phyloP scores from a whole-genome alignment of 805 yeast genomes.

The Wickerhamiella lipophila region DNA sequence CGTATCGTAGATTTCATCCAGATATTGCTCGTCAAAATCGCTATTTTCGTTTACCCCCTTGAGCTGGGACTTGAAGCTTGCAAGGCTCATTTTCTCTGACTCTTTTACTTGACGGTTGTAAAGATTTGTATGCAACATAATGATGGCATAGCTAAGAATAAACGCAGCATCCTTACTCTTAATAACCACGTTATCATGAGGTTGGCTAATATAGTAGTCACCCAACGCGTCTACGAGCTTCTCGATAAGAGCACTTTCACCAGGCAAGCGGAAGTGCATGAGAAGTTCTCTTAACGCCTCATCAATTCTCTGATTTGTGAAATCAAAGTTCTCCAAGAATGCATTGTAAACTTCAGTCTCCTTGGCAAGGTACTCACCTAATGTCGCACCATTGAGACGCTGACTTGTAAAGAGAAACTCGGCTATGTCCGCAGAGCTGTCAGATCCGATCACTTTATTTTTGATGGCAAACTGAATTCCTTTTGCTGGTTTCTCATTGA shows the following conservation, averaged over 20 bases:
- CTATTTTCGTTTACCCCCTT: slow-evolving; percentile 60
- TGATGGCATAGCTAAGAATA: slow-evolving; percentile 78
- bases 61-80: slow-evolving; percentile 65
- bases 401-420: slow-evolving; percentile 66
- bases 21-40: slow-evolving; percentile 78
- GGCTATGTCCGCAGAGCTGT: slow-evolving; percentile 51
- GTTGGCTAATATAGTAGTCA: slow-evolving; percentile 59
- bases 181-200: slow-evolving; percentile 30
- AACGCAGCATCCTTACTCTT: slow-evolving; percentile 82
- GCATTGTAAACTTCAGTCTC: slow-evolving; percentile 53
- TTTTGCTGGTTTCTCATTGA: slow-evolving; percentile 65
- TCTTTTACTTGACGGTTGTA: slow-evolving; percentile 81
- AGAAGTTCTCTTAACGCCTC: slow-evolving; percentile 78
- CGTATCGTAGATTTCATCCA: slow-evolving; percentile 65
- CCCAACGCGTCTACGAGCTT: slow-evolving; percentile 81
- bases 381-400: slow-evolving; percentile 69
- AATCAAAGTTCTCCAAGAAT: slow-evolving; percentile 63
- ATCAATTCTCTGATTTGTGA: slow-evolving; percentile 69
- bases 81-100: slow-evolving; percentile 68
- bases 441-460: slow-evolving; percentile 46
- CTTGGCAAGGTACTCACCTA: slow-evolving; percentile 79
- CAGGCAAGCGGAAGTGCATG: slow-evolving; percentile 81
- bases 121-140: slow-evolving; percentile 86
- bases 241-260: slow-evolving; percentile 95
- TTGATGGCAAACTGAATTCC: slow-evolving; percentile 59